These are phyloP conservation scores for Rhizophora apiculata DNA, from an alignment of 345 rosid species.

Conservation along the genomic window DNA sequence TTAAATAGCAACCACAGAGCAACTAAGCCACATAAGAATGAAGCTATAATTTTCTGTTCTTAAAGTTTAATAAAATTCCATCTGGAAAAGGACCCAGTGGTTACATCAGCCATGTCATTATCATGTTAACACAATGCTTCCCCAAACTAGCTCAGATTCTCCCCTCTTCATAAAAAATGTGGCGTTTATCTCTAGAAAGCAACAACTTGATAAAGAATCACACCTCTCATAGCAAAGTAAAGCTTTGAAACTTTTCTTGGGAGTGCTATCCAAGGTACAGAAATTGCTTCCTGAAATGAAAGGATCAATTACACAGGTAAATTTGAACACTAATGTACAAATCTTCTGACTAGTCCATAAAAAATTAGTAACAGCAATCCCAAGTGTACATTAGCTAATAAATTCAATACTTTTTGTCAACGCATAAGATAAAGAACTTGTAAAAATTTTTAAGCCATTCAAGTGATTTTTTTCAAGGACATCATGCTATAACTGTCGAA, in stretches of 20 bases:
- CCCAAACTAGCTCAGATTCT: background rate
- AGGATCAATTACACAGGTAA: background rate
- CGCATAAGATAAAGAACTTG: no score
- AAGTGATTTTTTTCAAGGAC: no score
- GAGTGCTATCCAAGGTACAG: constrained; percentile 76
- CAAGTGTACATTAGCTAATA: no score
- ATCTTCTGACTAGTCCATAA: no score
- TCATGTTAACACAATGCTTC: background rate
- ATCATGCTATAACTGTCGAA: no score
- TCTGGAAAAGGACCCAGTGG: background rate
- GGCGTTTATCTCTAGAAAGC: background rate
- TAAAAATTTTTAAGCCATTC: no score
- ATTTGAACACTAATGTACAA: no score
- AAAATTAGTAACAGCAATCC: no score
- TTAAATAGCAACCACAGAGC: background rate
- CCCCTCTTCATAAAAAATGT: background rate
- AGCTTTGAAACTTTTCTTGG: constrained; percentile 73
- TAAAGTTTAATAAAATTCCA: background rate
- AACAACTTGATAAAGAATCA: constrained; percentile 6
- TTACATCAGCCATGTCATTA: background rate
- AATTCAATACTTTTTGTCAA: no score
- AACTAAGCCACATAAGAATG: background rate
- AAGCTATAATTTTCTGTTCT: background rate
- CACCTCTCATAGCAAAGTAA: constrained; percentile 86
- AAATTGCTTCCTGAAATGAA: constrained; percentile 61